Conservation (phyloP, 2,329 filamentous ascomycete genomes). For the Ascochyta pisi region DNA sequence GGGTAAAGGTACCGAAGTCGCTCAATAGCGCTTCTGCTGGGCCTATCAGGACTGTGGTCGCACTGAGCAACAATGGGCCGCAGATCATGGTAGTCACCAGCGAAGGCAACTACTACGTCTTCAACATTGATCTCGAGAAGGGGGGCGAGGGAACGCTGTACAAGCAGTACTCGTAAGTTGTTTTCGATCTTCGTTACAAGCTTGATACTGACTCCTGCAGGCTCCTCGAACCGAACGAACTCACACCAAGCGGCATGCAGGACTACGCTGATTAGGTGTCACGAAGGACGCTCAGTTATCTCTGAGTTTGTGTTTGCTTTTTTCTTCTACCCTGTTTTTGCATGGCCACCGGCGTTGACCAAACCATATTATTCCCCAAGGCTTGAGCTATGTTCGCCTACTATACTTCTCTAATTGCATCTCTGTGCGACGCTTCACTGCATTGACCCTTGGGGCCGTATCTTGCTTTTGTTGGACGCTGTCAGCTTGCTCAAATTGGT, state of each 20-base stretch:
- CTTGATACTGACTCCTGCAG: conserved; percentile 32
- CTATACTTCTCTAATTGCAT: conserved; percentile 17
- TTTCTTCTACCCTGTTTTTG: conserved; percentile 25
- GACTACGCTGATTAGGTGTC: conserved; percentile 37
- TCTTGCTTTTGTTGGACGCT: conserved; percentile 1
- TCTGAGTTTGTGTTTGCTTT: not conserved
- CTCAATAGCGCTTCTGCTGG: conserved; percentile 47
- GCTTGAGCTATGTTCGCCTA: conserved; percentile 23
- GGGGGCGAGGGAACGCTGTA: conserved; percentile 91
- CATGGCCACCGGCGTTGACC: conserved; percentile 41
- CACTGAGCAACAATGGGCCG: conserved; percentile 92
- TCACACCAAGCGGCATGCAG: conserved; percentile 39
- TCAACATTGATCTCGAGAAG: conserved; percentile 91
- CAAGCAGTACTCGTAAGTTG: conserved; percentile 88
- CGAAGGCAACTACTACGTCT: conserved; percentile 93
- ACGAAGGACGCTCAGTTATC: not conserved
- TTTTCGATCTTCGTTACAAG: not conserved
- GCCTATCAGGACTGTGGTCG: conserved; percentile 87
- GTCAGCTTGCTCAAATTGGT: not conserved
- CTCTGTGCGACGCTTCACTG: conserved; percentile 12
- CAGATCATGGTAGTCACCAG: conserved; percentile 98
- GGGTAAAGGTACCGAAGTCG: conserved; percentile 85
- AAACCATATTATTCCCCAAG: conserved; percentile 32
- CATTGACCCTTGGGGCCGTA: not conserved
- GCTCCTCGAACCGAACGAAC: conserved; percentile 46